Evolutionary conservation across 2,329 filamentous ascomycete genomes (phyloP), one percentile per base, ranked within the genome.

Genomic region (Curvularia eragrostidis): DNA sequence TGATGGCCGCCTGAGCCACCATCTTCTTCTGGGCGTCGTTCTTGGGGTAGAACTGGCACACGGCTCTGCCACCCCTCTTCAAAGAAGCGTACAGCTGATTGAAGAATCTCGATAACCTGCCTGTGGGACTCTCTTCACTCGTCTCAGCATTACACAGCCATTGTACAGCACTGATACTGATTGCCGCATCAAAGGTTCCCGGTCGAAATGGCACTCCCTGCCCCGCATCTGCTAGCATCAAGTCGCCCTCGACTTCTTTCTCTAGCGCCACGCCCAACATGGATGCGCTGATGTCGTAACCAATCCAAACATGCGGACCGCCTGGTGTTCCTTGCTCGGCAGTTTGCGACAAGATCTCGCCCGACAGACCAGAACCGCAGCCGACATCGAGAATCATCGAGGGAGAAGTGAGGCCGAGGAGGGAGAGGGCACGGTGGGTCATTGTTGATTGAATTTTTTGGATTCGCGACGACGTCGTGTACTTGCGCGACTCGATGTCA

Each of bases 1-100:
- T 93, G 60, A 98, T 90, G 0, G 95, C 95, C 0, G 95, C 95
- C 58, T 86, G 85, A 50, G 89, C 91, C 66, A 99, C 96, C 93
- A 99, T 97, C 71, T 85, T 87, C 72, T 93, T 87, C 80, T 99
- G 95, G 62, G 86, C 83, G 67, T 96, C 90, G 75, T 99, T 98
- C 80, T 97, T 97, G 2, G 95, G 95, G 76, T 99, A 99, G 77
- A 99, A 99, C 73, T 99, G 95, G 75, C 93, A 97, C 13, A 98
- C 94, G 0, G 95, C 95, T 36, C 92, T 85, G 1, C 92, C 95
- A 5, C 95, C 95, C 19, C 95, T 83, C 63, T 88, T 87, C 62
- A 99, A 79, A 59, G 88, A 88, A 0, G 92, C 90, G 78, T 98
- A 99, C 1, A 99, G 79, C 0, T 93, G 92, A 70, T 96, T 92